A percentile compares a stretch with the other conserved stretches of the same genome.
phyloP scores from a whole-genome alignment of 345 rosid genomes.

The Citrus hindsii region DNA sequence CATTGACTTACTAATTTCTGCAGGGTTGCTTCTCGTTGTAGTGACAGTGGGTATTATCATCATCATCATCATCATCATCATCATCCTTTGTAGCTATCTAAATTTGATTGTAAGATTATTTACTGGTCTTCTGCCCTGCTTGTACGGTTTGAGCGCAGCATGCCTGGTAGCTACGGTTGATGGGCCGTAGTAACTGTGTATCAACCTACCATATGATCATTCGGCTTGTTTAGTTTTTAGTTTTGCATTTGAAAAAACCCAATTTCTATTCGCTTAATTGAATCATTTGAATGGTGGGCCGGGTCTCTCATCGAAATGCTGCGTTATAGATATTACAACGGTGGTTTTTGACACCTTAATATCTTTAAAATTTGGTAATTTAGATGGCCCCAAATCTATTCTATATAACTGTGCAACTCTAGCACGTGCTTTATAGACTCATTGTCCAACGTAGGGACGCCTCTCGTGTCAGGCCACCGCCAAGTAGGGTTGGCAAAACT shows the following conservation, averaged over 20 bases:
- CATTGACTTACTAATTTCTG: not conserved
- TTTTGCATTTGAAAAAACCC: not conserved
- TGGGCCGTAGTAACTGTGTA: not conserved
- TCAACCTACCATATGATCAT: not conserved
- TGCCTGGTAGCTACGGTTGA: conserved; percentile 5
- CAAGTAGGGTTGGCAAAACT: not conserved
- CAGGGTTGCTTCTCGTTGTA: no score
- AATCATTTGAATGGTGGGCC: not conserved
- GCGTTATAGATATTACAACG: not conserved
- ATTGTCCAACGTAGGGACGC: not conserved
- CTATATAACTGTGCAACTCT: not conserved
- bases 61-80: no score
- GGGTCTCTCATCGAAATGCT: not conserved
- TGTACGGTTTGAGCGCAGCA: conserved; percentile 9
- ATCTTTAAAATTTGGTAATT: not conserved
- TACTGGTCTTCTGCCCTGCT: not conserved
- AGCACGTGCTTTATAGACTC: not conserved
- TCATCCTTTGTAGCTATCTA: not conserved
- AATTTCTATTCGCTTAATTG: not conserved
- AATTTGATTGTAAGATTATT: not conserved
- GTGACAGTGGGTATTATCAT: no score
- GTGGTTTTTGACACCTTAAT: not conserved
- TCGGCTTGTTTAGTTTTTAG: not conserved
- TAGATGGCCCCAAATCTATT: not conserved
- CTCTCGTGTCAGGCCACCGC: not conserved